Conservation (phyloP, 768 basidiomycete genomes). For the Rhizopogon roseolus region DNA sequence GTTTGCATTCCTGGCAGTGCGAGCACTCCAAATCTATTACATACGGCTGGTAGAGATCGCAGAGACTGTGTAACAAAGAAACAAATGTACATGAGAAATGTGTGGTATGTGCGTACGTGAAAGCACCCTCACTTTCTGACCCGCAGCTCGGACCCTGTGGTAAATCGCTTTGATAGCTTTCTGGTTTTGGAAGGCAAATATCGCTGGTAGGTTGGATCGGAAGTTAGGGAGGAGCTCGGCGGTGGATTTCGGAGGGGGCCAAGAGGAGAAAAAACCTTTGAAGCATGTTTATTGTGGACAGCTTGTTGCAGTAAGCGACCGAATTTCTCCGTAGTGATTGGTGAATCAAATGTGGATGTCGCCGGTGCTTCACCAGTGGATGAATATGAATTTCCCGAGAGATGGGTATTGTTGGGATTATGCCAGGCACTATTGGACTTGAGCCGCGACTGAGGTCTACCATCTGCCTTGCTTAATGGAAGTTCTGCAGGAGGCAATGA, state of each 20-base stretch:
- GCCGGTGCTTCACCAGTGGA: too few species aligned
- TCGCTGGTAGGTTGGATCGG: conserved; percentile 10
- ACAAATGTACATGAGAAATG: not conserved
- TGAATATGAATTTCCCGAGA: not conserved
- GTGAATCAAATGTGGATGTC: not conserved
- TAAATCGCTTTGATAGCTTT: conserved; percentile 17
- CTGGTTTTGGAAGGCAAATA: conserved; percentile 20
- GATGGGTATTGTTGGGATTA: not conserved
- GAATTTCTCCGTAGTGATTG: conserved; percentile 16
- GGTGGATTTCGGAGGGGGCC: conserved; percentile 23
- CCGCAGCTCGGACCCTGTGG: conserved; percentile 10
- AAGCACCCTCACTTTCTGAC: conserved; percentile 21
- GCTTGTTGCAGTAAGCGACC: conserved; percentile 21
- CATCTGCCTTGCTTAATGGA: not conserved
- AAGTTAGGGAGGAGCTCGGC: conserved; percentile 8
- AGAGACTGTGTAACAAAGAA: conserved; percentile 11
- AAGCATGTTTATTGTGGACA: conserved; percentile 17
- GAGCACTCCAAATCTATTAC: conserved; percentile 15
- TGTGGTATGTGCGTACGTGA: not conserved
- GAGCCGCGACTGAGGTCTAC: not conserved
- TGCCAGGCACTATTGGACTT: not conserved
- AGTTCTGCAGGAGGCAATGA: not conserved
- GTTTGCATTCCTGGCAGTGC: conserved; percentile 24
- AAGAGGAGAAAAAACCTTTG: conserved; percentile 25
- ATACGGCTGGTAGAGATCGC: conserved; percentile 18